Base-by-base conservation (phyloP, 2,329 filamentous ascomycete species). In the Fusarium sp. region DNA sequence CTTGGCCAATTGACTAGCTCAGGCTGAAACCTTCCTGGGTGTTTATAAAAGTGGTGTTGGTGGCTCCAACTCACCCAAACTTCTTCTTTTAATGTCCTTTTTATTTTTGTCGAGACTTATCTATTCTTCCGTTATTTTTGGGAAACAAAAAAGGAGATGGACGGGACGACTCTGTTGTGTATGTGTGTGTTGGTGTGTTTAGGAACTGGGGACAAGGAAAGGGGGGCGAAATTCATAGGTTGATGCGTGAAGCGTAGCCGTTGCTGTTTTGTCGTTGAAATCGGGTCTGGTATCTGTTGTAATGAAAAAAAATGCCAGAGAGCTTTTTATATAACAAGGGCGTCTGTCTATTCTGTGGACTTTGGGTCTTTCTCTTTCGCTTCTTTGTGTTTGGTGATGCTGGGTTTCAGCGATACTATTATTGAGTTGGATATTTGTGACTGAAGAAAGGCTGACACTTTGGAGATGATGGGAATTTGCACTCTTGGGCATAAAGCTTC, bases 81-180 rank as follows among this genome's bases (percentile, higher is more conserved):
- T 56, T 49, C 57, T 63, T 68, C 55, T 70, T 69, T 69, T 70
- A 65, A 72, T 73, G 70, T 72, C 62, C 53, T 70, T 68, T 70
- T 73, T 65, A 61, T 71, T 69, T 70, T 73, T 68, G 65, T 70
- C 67, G 65, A 71, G 59, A 58, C 61, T 62, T 67, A 73, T 73
- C 60, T 73, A 70, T 69, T 70, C 68, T 73, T 71, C 68, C 50
- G 65, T 69, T 69, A 42, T 69, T 42, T 64, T 74, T 67, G 72
- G 68, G 68, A 74, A 70, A 57, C 33, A 65, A 71, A 73, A 72
- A 67, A 70, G 61, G 67, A 70, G 58, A 56, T 62, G 62, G 64
- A 65, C 43, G 58, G 59, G 60, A 59, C 62, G 57, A 58, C 57
- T 61, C 58, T 70, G 58, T 62, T 66, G 67, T 57, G 69, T 59